Evolutionary conservation across 352 stramenopile genomes (phyloP), one percentile per base, ranked within the genome.

Genomic region (Phytophthora gonapodyides): DNA sequence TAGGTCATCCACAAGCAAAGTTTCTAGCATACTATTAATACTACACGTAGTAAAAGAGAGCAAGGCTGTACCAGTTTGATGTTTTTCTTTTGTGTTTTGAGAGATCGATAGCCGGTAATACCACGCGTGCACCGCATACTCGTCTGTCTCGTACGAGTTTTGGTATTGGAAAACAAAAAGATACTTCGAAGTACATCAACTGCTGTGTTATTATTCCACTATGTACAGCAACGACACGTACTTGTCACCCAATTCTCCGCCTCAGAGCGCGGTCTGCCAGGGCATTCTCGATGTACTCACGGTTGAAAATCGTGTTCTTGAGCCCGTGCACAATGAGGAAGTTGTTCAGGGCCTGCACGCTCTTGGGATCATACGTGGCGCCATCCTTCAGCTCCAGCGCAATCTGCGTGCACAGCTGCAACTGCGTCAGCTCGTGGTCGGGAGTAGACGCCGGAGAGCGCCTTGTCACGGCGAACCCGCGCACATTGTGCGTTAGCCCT

Each of bases 221-320:
- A 24, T 24, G 21, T 24, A 24, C 21, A 24, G 21, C 21, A 24
- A 24, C 21, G 2, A 24, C 21, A 24, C 4, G 2, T 44, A 24
- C 38, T 44, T 16, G 10, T 60, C 49, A 59, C 2, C 50, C 21
- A 38, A 47, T 41, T 21, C 17, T 54, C 35, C 43, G 49, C 34
- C 34, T 67, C 13, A 67, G 16, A 30, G 45, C 61, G 9, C 38
- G 43, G 17, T 64, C 58, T 35, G 49, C 58, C 11, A 69, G 38
- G 9, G 51, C 60, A 38, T 72, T 69, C 11, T 72, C 64, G 45
- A 72, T 72, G n/a, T 65, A 61, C 34, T 69, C 41, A 9, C 43
- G 52, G 31, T 65, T 49, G 31, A 54, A 38, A n/a, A 42, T 7
- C 10, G 57, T 61, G 24, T 69, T 72, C 27, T 58, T 64, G 0